Base-by-base conservation (phyloP, 106 monocot genomes). In the Dendrobium chrysotoxum region DNA sequence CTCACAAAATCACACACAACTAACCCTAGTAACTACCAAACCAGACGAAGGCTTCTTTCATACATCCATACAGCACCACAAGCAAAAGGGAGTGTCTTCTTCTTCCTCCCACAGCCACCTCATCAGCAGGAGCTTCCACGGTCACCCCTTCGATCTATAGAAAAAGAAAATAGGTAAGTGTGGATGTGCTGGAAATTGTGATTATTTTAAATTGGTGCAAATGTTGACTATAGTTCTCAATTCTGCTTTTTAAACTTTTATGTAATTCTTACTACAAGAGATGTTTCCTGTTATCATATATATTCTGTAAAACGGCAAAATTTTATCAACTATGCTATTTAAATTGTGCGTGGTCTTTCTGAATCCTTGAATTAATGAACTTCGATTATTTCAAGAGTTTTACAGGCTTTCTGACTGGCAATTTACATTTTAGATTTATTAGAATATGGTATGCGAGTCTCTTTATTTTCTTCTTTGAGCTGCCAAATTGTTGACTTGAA, bases 401-500 rank as follows among this genome's bases (percentile, higher is more conserved):
- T 31, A 35, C 17, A 74, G 41, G 10, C 40, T 74, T 74, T 74
- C 20, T 70, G 70, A 35, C 35, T 13, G 31, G 25, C n/a, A 1
- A 65, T 65, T 65, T 65, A 65, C 26, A 65, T 65, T 25, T 57
- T 18, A 71, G 16, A 74, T 40, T 74, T 42, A 5, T 41, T 42
- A 40, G 7, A 40, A 15, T 41, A 42, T 21, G 42, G 41, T 18
- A 40, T 42, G 39, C 28, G 45, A 25, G 4, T 45, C 47, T 46
- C 35, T 15, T 50, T 47, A 2, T 23, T 75, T 75, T 76, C 76
- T 76, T 76, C 23, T 26, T 76, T 45, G 46, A 47, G 40, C 25
- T 45, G 76, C 25, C 40, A 45, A 57, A 40, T 65, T 58, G 15
- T 81, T 83, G 7, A 30, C 82, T 28, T 11, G 80, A 5, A 68